These are phyloP conservation scores for Oryza coarctata DNA, from an alignment of 176 grass and related monocot species.

Conservation along the genomic window DNA sequence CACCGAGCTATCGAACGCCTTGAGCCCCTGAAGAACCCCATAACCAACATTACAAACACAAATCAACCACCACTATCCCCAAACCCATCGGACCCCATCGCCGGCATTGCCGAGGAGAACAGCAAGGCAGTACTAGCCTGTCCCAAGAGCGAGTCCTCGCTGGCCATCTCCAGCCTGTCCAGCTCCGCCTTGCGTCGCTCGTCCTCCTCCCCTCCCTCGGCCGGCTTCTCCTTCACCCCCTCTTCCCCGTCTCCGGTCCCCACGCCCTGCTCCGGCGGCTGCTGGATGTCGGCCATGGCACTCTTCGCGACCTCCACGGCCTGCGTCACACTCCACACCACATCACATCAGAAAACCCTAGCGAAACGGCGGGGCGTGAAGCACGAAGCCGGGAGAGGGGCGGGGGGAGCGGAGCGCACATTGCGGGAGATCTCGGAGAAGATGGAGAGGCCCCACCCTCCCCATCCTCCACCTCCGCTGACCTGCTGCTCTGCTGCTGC, in stretches of 20 bases:
- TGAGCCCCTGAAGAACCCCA: constrained; percentile 70
- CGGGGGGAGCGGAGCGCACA: constrained; percentile 39
- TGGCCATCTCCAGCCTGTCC: constrained; percentile 78
- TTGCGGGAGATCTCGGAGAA: constrained; percentile 94
- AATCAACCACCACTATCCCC: constrained; percentile 10
- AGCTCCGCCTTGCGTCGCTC: constrained; percentile 53
- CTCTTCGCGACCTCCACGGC: constrained; percentile 88
- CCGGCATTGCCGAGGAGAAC: not conserved
- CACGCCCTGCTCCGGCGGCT: constrained; percentile 41
- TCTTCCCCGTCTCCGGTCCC: constrained; percentile 9
- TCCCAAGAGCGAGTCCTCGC: constrained; percentile 80
- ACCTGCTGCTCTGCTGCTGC: constrained; percentile 3
- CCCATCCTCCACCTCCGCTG: constrained; percentile 71
- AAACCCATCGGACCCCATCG: not conserved
- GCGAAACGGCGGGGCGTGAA: not conserved
- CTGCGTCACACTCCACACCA: constrained; percentile 39
- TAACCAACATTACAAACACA: not conserved
- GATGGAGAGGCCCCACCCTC: constrained; percentile 85
- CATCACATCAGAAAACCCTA: not conserved
- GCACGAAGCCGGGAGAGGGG: not conserved
- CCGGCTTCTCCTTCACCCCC: not conserved
- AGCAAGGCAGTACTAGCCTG: constrained; percentile 48
- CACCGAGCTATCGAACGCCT: constrained; percentile 80
- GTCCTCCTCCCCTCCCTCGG: constrained; percentile 23
- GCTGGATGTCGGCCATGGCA: constrained; percentile 69